Base-by-base conservation (phyloP, 768 basidiomycete genomes). In the Pisolithus albus region DNA sequence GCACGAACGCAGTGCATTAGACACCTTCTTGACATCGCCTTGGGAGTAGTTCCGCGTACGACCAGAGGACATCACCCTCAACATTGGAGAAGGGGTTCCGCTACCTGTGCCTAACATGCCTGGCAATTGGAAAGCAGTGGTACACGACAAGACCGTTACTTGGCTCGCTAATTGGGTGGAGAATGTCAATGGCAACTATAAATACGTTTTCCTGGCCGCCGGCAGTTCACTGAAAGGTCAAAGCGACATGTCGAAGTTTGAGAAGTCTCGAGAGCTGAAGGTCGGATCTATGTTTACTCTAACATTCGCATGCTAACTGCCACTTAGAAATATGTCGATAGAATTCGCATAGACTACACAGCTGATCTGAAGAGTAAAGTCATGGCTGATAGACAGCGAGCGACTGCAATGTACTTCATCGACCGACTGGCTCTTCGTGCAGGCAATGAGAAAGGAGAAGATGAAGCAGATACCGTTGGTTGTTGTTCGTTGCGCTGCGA, bases 101-200 rank as follows among this genome's bases (percentile, higher is more conserved):
- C 71, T 87, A 26, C 96, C 96, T 1, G 70, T 79, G n/a, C 92
- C 96, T 4, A 97, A 96, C 57, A 83, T 88, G 64, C 84, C 92
- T 18, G 95, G 96, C 41, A 79, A 82, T 40, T 99, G 96, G 96
- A 92, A 89, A 66, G 75, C 77, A 4, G 75, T 96, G 19, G 77
- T 82, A 10, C 91, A 98, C 63, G 94, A 98, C 64, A 86, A 94
- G 58, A 97, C 92, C 3, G 96, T 98, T 24, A 98, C 96, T 11
- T 99, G 96, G 96, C 78, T 99, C 45, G 96, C 96, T 5, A 94
- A 88, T 51, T 99, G 96, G 96, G 93, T 92, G 43, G 96, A 98
- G 70, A 99, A 99, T 64, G 84, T 98, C 70, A 98, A 98, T 62
- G 82, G 84, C 54, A 90, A 86, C 63, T 84, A 89, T 69, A 97